Evolutionary conservation across 1,284 basidiomycete genomes (phyloP).

Genomic region (Leccinum brunneo-olivaceum): DNA sequence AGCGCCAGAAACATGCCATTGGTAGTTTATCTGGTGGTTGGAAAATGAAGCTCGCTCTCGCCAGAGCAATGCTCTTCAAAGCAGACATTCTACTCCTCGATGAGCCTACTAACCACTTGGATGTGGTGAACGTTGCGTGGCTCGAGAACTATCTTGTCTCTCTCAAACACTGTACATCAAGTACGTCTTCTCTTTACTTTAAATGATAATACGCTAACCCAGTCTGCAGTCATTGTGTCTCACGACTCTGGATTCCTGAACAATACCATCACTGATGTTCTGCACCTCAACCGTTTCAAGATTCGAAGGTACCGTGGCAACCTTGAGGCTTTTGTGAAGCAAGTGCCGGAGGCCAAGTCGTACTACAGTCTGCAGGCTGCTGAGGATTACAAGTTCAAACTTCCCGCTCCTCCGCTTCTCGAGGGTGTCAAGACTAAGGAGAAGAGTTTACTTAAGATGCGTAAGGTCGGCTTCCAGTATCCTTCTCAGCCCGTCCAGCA

Average conservation of each 20-base stretch:
- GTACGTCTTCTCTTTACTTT: constrained; percentile 37
- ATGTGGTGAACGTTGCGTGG: constrained; percentile 96
- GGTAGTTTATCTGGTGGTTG: constrained; percentile 97
- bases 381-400: constrained; percentile 96
- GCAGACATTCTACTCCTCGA: constrained; percentile 95
- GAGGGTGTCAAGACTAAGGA: constrained; percentile 99
- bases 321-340: constrained; percentile 92
- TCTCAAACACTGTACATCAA: constrained; percentile 90
- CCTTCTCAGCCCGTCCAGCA: constrained; percentile 81
- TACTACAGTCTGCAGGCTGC: constrained; percentile 94
- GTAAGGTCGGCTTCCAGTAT: constrained; percentile 96
- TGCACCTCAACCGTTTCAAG: constrained; percentile 99
- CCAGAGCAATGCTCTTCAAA: constrained; percentile 98
- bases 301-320: constrained; percentile 96
- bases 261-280: constrained; percentile 97
- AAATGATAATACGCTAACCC: constrained; percentile 16
- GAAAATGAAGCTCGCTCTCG: constrained; percentile 99
- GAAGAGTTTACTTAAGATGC: constrained; percentile 96
- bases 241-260: constrained; percentile 99
- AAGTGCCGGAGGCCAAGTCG: constrained; percentile 95
- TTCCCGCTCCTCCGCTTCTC: constrained; percentile 91
- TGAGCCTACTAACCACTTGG: constrained; percentile 98
- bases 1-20: constrained; percentile 81
- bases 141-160: constrained; percentile 90
- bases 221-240: constrained; percentile 77